phyloP scores from a whole-genome alignment of 768 basidiomycete genomes.

The Boletus tomentosulus region DNA sequence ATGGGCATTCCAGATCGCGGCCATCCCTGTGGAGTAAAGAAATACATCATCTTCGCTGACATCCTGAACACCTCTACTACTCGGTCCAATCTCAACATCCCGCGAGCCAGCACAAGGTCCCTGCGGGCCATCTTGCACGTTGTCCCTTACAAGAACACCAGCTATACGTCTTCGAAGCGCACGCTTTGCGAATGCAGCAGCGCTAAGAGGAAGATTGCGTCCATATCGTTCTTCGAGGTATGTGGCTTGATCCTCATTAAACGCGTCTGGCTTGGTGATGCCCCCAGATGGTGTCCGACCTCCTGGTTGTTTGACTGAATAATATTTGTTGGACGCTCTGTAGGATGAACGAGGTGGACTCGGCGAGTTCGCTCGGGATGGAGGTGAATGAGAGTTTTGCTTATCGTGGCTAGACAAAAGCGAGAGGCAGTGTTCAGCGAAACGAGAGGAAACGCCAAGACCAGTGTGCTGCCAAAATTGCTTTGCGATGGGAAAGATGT shows the following conservation, averaged over 20 bases:
- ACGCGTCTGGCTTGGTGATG: constrained; percentile 35
- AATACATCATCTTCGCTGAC: constrained; percentile 87
- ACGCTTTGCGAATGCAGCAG: constrained; percentile 77
- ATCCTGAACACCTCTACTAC: constrained; percentile 60
- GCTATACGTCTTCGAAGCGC: constrained; percentile 87
- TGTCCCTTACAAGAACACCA: constrained; percentile 71
- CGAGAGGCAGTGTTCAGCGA: constrained; percentile 78
- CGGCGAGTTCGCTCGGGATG: constrained; percentile 24
- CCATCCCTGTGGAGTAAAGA: constrained; percentile 86
- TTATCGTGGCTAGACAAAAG: constrained; percentile 50
- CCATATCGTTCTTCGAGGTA: constrained; percentile 97
- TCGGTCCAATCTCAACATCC: constrained; percentile 52
- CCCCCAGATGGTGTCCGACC: constrained; percentile 6
- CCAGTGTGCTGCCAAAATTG: constrained; percentile 98
- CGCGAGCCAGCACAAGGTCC: constrained; percentile 42
- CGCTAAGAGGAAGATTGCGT: constrained; percentile 73
- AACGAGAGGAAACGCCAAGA: constrained; percentile 81
- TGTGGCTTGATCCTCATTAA: constrained; percentile 58
- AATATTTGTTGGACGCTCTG: constrained; percentile 57
- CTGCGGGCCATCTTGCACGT: constrained; percentile 25
- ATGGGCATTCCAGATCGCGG: constrained; percentile 91
- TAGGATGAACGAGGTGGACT: constrained; percentile 30
- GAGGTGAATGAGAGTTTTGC: constrained; percentile 19
- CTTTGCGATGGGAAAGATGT: constrained; percentile 64
- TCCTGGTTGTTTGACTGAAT: constrained; percentile 34